A percentile compares a stretch with the other conserved stretches of the same genome.
Evolutionary conservation across 352 stramenopile species (phyloP).

Genomic region (Thraustotheca clavata): DNA sequence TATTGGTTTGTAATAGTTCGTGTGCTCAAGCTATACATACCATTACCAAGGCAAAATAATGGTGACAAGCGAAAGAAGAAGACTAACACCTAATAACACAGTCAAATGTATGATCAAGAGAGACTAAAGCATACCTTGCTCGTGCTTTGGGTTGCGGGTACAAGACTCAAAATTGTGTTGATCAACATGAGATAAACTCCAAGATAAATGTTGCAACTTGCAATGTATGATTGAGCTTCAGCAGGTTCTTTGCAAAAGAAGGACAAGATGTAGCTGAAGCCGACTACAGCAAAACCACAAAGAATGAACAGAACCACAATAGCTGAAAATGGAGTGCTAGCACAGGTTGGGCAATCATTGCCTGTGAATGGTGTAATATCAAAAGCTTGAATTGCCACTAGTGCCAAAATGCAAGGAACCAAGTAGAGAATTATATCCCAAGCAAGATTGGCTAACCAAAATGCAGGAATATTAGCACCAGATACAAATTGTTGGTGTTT

Average conservation of each 20-base stretch:
- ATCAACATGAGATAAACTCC: constrained; percentile 51
- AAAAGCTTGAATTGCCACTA: constrained; percentile 44
- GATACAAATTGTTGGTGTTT: constrained; percentile 96
- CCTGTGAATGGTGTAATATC: constrained; percentile 41
- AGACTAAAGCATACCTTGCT: constrained; percentile 23
- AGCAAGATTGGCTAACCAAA: constrained; percentile 94
- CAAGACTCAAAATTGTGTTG: constrained; percentile 27
- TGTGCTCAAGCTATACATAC: constrained; percentile 28
- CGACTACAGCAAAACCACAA: constrained; percentile 49
- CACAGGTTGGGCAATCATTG: constrained; percentile 38
- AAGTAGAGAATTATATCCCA: constrained; percentile 92
- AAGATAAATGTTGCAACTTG: constrained; percentile 62
- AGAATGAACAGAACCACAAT: constrained; percentile 49
- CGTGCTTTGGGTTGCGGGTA: constrained; percentile 28
- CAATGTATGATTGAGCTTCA: constrained; percentile 59
- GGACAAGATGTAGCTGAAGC: constrained; percentile 61
- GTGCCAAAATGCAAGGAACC: constrained; percentile 39
- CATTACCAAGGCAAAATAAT: constrained; percentile 46
- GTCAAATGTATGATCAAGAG: neutral
- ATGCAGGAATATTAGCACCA: constrained; percentile 87
- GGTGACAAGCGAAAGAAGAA: constrained; percentile 72
- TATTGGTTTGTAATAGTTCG: constrained; percentile 15
- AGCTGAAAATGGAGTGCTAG: constrained; percentile 33
- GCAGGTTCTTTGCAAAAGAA: constrained; percentile 57
- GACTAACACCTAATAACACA: constrained; percentile 28